A percentile compares a stretch with the other conserved stretches of the same genome.
Evolutionary conservation across 2,329 filamentous ascomycete species (phyloP).

Genomic region (Eutypella sp.): DNA sequence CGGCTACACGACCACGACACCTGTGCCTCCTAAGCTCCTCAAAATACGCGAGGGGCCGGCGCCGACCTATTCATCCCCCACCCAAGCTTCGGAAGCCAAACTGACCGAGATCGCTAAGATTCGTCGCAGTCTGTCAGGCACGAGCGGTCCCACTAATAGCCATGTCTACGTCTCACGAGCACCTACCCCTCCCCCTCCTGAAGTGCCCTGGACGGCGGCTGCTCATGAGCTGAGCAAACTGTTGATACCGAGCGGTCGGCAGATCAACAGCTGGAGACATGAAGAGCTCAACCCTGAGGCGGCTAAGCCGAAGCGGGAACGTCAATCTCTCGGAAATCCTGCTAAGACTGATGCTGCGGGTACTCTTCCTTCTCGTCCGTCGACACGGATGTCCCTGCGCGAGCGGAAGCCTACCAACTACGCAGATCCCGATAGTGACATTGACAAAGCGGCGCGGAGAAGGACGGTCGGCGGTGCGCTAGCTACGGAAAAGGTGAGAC

Average conservation of each 20-base stretch:
- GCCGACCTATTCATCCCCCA: constrained; percentile 81
- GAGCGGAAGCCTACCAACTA: constrained; percentile 59
- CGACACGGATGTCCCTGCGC: constrained; percentile 68
- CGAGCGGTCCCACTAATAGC: constrained; percentile 30
- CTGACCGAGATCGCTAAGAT: constrained; percentile 64
- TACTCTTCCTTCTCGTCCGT: constrained; percentile 30
- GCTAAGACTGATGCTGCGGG: constrained; percentile 24
- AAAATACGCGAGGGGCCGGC: constrained; percentile 51
- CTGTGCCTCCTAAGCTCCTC: constrained; percentile 44
- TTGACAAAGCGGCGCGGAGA: constrained; percentile 50
- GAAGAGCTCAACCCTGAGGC: constrained; percentile 75
- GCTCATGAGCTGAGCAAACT: constrained; percentile 76
- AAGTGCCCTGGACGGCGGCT: constrained; percentile 82
- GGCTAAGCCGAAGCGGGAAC: constrained; percentile 58
- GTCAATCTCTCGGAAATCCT: constrained; percentile 48
- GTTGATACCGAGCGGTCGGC: constrained; percentile 70
- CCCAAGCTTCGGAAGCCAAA: constrained; percentile 80
- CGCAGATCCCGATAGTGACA: constrained; percentile 48
- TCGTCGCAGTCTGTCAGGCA: constrained; percentile 57
- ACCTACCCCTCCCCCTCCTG: constrained; percentile 67
- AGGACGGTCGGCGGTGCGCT: constrained; percentile 56
- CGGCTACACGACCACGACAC: constrained; percentile 45
- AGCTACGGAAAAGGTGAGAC: constrained; percentile 37
- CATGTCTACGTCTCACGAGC: constrained; percentile 29
- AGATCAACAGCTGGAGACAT: constrained; percentile 69